These are phyloP conservation scores for Pichia nanzhaoensis DNA, from an alignment of 805 yeast genomes.

Conservation along the genomic window DNA sequence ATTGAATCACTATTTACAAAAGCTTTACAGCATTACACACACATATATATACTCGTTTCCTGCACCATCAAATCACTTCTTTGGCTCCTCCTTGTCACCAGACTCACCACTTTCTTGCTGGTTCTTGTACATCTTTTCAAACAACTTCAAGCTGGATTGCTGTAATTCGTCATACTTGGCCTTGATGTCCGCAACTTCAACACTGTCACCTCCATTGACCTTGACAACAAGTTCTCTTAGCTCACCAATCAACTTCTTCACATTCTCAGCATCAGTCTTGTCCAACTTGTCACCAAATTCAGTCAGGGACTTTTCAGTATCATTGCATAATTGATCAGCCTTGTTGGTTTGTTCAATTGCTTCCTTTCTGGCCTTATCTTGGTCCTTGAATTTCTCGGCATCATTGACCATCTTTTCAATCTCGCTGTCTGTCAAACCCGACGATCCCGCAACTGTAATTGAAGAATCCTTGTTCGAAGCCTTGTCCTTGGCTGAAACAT, in stretches of 20 bases:
- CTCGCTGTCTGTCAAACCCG: constrained; percentile 65
- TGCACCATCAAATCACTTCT: constrained; percentile 4
- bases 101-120: constrained; percentile 19
- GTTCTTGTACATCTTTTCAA: constrained; percentile 57
- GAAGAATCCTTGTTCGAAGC: constrained; percentile 74
- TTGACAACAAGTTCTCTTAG: constrained; percentile 62
- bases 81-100: constrained; percentile 15
- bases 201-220: constrained; percentile 44
- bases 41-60: too few species aligned
- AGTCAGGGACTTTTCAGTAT: constrained; percentile 77
- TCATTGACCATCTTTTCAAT: constrained; percentile 57
- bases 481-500: constrained; percentile 75
- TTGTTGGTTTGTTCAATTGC: constrained; percentile 68
- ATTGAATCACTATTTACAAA: not conserved
- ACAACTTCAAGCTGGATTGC: constrained; percentile 65
- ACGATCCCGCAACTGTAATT: constrained; percentile 62
- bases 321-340: constrained; percentile 74
- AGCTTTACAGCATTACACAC: too few species aligned
- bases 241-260: constrained; percentile 47
- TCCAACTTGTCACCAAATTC: constrained; percentile 64
- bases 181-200: constrained; percentile 54
- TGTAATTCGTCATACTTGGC: constrained; percentile 70
- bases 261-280: constrained; percentile 41
- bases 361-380: constrained; percentile 53
- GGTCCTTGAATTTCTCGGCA: constrained; percentile 54